Evolutionary conservation across 2,329 filamentous ascomycete species (phyloP), one percentile per base, ranked within the genome.

Genomic region (Raffaelea arxii): DNA sequence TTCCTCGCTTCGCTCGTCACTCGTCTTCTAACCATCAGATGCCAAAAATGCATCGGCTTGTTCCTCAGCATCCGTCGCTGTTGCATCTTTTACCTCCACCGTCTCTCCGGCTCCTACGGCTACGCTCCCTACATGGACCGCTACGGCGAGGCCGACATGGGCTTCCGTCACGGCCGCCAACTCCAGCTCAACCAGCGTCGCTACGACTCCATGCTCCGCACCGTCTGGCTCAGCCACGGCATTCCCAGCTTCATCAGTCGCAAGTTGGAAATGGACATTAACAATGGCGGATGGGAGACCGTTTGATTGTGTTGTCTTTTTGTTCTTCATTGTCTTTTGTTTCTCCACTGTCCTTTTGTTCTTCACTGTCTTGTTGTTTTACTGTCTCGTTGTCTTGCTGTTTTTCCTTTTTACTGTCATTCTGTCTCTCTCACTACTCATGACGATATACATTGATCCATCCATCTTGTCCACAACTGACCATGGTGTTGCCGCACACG

Each of bases 51-150:
- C 56, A 81, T 94, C 41, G 92, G 92, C n/a, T 71, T 96, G 27
- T 97, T 94, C 68, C 84, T 98, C 63, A 95, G 94, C 63, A 91
- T 98, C 56, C 85, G 92, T 55, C 97, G 97, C 69, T 97, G 94
- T 68, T 87, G 84, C 55, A 81, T 94, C 36, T 79, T 94, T 50
- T 94, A 94, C 63, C 71, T 94, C 46, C 89, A 95, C 66, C 80
- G 83, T 49, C 71, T 74, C 25, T 85, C 86, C 41, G 92, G 92
- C 35, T 89, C 85, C 23, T 98, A 85, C 70, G 82, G 84, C 53
- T 77, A 83, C 37, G 91, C 92, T 4, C 92, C 92, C 1, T 98
- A 97, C 63, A 83, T 97, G 53, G 92, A 98, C 65, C 85, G 86
- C 60, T 94, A 96, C 61, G 94, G 94, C 54, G 92, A 98, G 71